Conservation (phyloP, 2,329 filamentous ascomycete species). For the Colletotrichum sp. region DNA sequence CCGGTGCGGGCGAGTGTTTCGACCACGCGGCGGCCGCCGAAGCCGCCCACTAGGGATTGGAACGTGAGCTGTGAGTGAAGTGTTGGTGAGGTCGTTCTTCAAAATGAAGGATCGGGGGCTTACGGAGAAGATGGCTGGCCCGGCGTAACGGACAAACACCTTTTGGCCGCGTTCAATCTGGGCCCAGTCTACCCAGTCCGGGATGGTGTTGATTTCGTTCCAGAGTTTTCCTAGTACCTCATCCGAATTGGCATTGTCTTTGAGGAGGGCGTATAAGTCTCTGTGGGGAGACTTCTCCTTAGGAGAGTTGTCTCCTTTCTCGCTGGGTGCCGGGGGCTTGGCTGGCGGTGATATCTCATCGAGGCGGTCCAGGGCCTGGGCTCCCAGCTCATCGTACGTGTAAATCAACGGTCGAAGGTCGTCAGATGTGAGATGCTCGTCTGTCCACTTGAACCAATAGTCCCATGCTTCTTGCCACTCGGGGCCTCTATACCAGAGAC, state of each 20-base stretch:
- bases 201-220: conserved; percentile 69
- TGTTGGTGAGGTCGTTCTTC: conserved; percentile 30
- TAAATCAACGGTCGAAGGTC: conserved; percentile 65
- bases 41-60: conserved; percentile 70
- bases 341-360: conserved; percentile 62
- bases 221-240: conserved; percentile 62
- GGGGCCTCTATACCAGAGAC: conserved; percentile 13
- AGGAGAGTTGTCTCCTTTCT: conserved; percentile 32
- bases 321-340: conserved; percentile 31
- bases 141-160: conserved; percentile 78
- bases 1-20: conserved; percentile 77
- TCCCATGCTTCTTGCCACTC: conserved; percentile 54
- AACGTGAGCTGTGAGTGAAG: conserved; percentile 55
- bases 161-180: conserved; percentile 76
- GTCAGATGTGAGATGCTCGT: conserved; percentile 64
- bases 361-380: conserved; percentile 68
- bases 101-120: conserved; percentile 20
- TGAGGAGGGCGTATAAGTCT: conserved; percentile 69
- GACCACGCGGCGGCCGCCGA: conserved; percentile 75
- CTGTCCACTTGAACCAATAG: conserved; percentile 72
- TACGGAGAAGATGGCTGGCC: conserved; percentile 65
- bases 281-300: conserved; percentile 38
- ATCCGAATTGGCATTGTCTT: conserved; percentile 61
- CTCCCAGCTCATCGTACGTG: conserved; percentile 71
- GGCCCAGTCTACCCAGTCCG: conserved; percentile 81